Evolutionary conservation across 257 asterid species (phyloP).

Genomic region (Solanum dulcamara): DNA sequence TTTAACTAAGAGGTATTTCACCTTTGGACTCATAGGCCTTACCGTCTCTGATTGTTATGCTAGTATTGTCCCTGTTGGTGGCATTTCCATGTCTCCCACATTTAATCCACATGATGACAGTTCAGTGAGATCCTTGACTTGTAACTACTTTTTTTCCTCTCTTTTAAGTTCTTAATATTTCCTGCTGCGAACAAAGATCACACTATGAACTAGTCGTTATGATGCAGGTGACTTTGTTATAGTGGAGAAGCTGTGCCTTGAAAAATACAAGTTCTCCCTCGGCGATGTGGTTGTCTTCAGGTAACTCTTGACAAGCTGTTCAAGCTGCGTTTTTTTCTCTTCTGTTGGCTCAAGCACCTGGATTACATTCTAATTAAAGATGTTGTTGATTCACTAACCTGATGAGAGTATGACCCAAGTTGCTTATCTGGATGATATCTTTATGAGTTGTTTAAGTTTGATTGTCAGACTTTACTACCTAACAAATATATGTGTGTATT

Average conservation of each 20-base stretch:
- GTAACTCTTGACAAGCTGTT: no score
- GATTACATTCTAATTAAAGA: background rate
- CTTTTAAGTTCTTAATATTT: background rate
- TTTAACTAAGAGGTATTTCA: constrained; percentile 31
- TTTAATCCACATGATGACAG: constrained; percentile 38
- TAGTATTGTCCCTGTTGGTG: constrained; percentile 59
- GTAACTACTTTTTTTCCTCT: constrained; percentile 15
- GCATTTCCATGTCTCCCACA: constrained; percentile 79
- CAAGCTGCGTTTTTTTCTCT: no score
- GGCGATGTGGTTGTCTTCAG: constrained; percentile 72
- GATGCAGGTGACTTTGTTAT: constrained; percentile 55
- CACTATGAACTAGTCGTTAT: background rate
- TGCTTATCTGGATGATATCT: background rate
- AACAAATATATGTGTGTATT: background rate
- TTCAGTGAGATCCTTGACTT: constrained; percentile 21
- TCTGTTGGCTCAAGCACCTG: background rate
- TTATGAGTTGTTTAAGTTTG: background rate
- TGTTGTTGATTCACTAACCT: background rate
- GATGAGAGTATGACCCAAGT: background rate
- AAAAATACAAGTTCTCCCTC: constrained; percentile 54
- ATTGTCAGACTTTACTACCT: background rate
- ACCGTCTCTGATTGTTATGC: constrained; percentile 63
- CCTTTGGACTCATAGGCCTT: constrained; percentile 51
- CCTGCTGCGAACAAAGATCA: background rate
- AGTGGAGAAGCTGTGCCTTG: constrained; percentile 71